These are phyloP conservation scores for Corymbia citriodora DNA, from an alignment of 441 rosid genomes.

Conservation along the genomic window DNA sequence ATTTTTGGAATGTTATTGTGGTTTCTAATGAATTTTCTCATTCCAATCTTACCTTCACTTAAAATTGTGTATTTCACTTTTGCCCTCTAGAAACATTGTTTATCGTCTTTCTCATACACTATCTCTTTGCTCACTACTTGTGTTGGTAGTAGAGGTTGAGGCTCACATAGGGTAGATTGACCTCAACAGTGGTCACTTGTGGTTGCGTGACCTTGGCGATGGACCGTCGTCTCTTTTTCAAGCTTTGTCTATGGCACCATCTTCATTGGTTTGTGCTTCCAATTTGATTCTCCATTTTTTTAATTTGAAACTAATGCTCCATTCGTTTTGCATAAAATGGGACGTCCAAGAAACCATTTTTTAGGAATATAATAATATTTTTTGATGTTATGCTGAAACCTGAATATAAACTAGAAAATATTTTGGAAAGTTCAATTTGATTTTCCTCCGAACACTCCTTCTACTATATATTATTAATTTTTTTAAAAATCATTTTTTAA, in stretches of 20 bases:
- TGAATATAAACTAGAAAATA: too few relatives aligned
- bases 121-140: not conserved
- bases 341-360: too few relatives aligned
- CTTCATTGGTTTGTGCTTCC: not conserved
- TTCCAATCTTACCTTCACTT: not conserved
- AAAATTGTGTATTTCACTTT: not conserved
- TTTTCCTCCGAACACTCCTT: too few relatives aligned
- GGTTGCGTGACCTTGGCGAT: accelerated
- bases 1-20: not conserved
- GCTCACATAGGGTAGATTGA: not conserved
- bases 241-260: not conserved
- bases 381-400: too few relatives aligned
- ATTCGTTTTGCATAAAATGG: too few relatives aligned
- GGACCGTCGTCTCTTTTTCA: not conserved
- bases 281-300: too few relatives aligned
- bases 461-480: too few relatives aligned
- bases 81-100: not conserved
- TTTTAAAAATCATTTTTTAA: too few relatives aligned
- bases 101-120: accelerated
- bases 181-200: too few relatives aligned
- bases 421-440: too few relatives aligned
- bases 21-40: not conserved
- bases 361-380: too few relatives aligned
- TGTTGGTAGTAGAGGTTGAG: not conserved
- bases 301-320: too few relatives aligned